Evolutionary conservation across 2,329 filamentous ascomycete species (phyloP).

Genomic region (Talaromyces sp.): DNA sequence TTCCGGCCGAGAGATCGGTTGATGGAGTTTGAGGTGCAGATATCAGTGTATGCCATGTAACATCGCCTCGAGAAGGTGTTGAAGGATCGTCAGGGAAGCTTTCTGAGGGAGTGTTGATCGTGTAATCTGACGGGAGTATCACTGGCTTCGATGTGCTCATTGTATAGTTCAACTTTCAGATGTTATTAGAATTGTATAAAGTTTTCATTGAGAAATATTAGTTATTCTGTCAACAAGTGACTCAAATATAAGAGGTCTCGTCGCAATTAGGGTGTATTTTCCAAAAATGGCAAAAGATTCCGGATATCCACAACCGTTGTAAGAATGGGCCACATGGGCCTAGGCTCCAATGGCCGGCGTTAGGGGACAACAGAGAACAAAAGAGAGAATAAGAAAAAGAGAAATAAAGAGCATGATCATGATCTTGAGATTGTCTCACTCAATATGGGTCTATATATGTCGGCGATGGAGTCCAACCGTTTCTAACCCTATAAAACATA

Average conservation of each 20-base stretch:
- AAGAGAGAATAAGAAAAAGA: background rate
- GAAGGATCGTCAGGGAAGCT: background rate
- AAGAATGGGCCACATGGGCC: background rate
- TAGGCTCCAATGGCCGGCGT: background rate
- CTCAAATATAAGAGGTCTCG: background rate
- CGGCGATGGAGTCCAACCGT: background rate
- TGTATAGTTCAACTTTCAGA: background rate
- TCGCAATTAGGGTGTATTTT: background rate
- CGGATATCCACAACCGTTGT: background rate
- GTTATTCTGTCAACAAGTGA: background rate
- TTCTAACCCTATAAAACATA: slow-evolving; percentile 22
- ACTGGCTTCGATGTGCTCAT: background rate
- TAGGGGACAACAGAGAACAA: background rate
- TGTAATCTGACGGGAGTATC: background rate
- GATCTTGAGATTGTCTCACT: background rate
- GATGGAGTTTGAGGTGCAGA: background rate
- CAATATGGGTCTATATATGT: background rate
- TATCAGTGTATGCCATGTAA: background rate
- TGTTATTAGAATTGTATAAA: background rate
- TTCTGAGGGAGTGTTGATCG: background rate
- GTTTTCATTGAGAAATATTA: background rate
- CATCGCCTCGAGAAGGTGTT: background rate
- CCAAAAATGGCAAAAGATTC: background rate
- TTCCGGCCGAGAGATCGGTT: background rate
- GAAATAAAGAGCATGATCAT: no score